phyloP scores from a whole-genome alignment of 441 rosid genomes.

The Corymbia calophylla region DNA sequence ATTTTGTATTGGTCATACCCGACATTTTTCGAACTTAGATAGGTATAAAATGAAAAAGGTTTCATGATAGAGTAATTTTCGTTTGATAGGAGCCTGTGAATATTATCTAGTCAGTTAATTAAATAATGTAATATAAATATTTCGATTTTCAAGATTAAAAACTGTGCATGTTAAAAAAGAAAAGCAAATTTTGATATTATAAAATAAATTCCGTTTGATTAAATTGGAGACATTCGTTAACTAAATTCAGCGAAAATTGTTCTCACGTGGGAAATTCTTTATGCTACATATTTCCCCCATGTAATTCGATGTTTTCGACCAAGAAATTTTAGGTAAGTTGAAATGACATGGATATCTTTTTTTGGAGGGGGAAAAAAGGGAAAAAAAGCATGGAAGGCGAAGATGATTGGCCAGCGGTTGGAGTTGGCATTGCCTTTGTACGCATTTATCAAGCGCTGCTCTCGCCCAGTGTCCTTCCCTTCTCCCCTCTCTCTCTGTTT shows the following conservation, averaged over 20 bases:
- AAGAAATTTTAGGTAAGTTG: neutral
- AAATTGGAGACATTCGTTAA: neutral
- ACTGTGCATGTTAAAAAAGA: neutral
- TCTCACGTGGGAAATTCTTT: neutral
- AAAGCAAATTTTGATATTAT: too few relatives aligned
- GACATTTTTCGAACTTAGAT: neutral
- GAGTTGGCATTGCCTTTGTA: constrained; percentile 45
- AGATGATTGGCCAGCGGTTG: constrained; percentile 38
- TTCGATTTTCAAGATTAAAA: neutral
- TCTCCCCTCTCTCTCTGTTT: constrained; percentile 9
- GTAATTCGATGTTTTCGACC: neutral
- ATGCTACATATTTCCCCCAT: neutral
- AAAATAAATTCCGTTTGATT: too few relatives aligned
- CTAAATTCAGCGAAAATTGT: neutral
- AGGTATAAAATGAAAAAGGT: neutral
- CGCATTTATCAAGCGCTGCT: constrained; percentile 1
- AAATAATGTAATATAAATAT: too few relatives aligned
- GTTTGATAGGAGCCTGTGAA: too few relatives aligned
- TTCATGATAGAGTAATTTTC: neutral
- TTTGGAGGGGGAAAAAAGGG: neutral
- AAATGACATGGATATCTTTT: neutral
- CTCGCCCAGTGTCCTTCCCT: constrained; percentile 2
- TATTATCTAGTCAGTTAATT: too few relatives aligned
- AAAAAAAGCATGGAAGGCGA: constrained; percentile 31
- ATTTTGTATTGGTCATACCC: neutral